Evolutionary conservation across 495 filamentous ascomycete genomes (phyloP), one percentile per base, ranked within the genome.

Genomic region (Hypomontagnella submonticulosa): DNA sequence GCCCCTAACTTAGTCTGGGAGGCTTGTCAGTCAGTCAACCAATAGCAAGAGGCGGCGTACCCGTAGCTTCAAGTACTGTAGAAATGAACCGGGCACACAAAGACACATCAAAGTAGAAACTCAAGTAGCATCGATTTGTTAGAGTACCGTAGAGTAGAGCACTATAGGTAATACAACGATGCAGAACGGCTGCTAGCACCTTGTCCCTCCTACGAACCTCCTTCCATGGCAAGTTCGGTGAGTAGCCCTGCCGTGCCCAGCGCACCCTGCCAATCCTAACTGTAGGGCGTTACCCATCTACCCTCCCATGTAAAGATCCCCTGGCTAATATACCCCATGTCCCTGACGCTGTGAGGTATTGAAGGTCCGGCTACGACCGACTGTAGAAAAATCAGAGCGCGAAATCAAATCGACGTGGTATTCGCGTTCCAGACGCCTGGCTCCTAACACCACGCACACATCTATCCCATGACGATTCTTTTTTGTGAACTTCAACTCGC

Each of bases 121-220:
- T 46, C 33, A 34, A 42, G 20, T 37, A 15, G 41, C 15, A 33
- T 52, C 11, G 38, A 43, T 36, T 36, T 52, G 57, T 60, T 60
- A 37, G 47, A 42, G 36, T 52, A 43, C 12, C 41, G n/a, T 57
- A 40, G 32, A 13, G 12, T 55, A 56, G 23, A 12, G 38, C 34
- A 62, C 20, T 52, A 30, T 44, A 30, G 23, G 56, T 61, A 55
- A 51, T 19, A 60, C 63, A 66, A 43, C 42, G 63, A 61, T 60
- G 55, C 36, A 48, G 42, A 43, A 47, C 18, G 49, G 41, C 32
- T 41, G 11, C 23, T 23, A 23, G 30, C 32, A 57, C 51, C 46
- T 61, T 15, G 63, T 57, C 38, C 40, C 36, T 57, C 63, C 44
- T 15, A 15, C 46, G 23, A 52, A 48, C 49, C 42, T 65, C 40